Evolutionary conservation across 495 filamentous ascomycete genomes (phyloP).

Genomic region (Penicillium crystallinum): DNA sequence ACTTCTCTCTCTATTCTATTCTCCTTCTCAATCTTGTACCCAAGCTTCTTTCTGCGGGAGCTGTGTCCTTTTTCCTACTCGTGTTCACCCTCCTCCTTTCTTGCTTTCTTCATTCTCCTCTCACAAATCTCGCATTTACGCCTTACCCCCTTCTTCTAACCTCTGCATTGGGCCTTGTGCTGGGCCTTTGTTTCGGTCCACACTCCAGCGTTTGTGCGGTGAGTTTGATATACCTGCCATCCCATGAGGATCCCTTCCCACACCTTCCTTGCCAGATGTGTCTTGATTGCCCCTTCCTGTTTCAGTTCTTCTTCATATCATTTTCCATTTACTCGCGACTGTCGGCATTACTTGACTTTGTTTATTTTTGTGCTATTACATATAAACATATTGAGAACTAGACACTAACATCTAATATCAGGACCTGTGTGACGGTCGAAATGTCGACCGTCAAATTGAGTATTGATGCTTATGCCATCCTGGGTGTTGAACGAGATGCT

Average conservation of each 20-base stretch:
- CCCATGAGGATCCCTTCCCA: neutral
- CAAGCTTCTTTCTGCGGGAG: neutral
- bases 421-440: neutral
- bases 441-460: neutral
- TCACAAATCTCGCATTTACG: neutral
- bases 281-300: neutral
- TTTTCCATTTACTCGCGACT: neutral
- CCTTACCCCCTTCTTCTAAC: neutral
- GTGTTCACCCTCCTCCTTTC: neutral
- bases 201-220: neutral
- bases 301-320: neutral
- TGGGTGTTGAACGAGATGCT: constrained; percentile 33
- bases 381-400: neutral
- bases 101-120: neutral
- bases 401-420: neutral
- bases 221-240: neutral
- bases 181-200: no score
- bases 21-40: neutral
- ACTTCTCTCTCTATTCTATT: neutral
- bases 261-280: neutral
- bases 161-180: neutral
- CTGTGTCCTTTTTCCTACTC: neutral
- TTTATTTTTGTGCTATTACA: neutral
- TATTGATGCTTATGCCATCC: constrained; percentile 32
- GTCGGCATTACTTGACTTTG: neutral